Conservation (phyloP, 2,329 filamentous ascomycete species). For the Fusarium brevicatenulatum region DNA sequence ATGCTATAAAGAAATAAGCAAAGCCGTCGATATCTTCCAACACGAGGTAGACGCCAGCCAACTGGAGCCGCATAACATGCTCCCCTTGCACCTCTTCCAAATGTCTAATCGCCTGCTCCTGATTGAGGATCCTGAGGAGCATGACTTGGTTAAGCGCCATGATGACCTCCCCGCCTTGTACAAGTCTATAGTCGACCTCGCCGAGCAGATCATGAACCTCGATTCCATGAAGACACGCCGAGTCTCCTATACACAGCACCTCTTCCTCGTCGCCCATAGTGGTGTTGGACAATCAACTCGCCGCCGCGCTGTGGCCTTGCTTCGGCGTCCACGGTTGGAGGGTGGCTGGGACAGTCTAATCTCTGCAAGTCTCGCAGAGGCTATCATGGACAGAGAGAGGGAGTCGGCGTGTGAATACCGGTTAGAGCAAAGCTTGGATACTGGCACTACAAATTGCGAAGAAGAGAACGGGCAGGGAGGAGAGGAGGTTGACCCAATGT, state of each 20-base stretch:
- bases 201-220: background rate
- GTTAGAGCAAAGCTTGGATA: background rate
- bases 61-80: background rate
- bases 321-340: background rate
- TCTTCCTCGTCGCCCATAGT: constrained; percentile 12
- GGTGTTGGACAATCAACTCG: background rate
- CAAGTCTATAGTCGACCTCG: background rate
- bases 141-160: background rate
- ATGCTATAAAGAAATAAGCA: constrained; percentile 10
- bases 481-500: background rate
- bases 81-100: constrained; percentile 3
- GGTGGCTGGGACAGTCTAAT: constrained; percentile 9
- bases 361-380: constrained; percentile 10
- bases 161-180: background rate
- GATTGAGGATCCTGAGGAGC: constrained; percentile 11
- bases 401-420: background rate
- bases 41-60: background rate
- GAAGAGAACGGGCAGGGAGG: background rate
- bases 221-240: background rate
- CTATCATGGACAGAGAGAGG: constrained; percentile 13
- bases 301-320: background rate
- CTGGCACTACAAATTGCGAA: no score
- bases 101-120: constrained; percentile 1
- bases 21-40: background rate
- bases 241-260: background rate